Evolutionary conservation across 2,329 filamentous ascomycete genomes (phyloP), one percentile per base, ranked within the genome.

Genomic region (Emmonsia crescens): DNA sequence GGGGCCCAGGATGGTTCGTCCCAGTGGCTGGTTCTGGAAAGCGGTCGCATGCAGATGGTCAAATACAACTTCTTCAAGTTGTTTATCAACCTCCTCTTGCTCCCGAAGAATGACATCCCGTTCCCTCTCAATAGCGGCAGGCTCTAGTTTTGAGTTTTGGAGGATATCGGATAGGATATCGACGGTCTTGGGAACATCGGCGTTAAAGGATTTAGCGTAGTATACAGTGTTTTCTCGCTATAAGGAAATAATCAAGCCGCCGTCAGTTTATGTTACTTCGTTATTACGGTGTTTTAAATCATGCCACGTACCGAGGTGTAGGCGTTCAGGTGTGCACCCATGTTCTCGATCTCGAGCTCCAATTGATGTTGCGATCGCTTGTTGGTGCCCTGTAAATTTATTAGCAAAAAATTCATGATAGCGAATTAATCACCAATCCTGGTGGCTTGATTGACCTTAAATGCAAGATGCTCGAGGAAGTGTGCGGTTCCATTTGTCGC

Each of bases 261-360:
- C 38, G 40, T 57, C 27, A 57, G 27, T 33, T n/a, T 31, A 29
- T 46, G 27, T 12, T 44, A 14, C 38, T 31, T 70, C 75, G 3
- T 70, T 65, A 61, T 59, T 62, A 56, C 46, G 46, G 58, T 60
- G 65, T 66, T 54, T 62, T 66, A 63, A 60, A 61, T 57, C 56
- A 49, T 63, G 31, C 33, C 61, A 70, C 88, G 74, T 86, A 96
- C 92, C 82, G 93, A 97, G 72, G 94, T 99, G 83, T 99, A 99
- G 77, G 94, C 94, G 80, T 99, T 99, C 72, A 99, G 85, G 82
- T 99, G 94, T 68, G 91, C 94, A 77, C 94, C 94, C 90, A 99
- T 96, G 82, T 99, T 99, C 85, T 99, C 94, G 75, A 99, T 97
- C 83, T 99, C 94, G 68, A 99, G 87, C 83, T 99, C 94, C 76